Evolutionary conservation across 192 early-diverging fungal species (phyloP).

Genomic region (Coemansia sp.): DNA sequence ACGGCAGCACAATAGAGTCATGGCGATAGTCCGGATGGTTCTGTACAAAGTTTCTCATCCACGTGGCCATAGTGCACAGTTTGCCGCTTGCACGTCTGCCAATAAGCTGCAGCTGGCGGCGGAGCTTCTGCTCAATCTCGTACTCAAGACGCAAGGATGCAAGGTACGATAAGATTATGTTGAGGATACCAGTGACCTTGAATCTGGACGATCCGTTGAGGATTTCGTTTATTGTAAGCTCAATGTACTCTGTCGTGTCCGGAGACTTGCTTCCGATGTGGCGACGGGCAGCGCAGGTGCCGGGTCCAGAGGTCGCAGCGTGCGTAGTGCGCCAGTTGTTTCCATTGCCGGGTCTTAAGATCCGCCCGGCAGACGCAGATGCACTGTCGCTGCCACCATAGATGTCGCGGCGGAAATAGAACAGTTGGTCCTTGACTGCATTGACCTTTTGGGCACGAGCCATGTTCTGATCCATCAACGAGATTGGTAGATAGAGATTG

Average conservation of each 20-base stretch:
- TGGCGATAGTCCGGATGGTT: conserved; percentile 84
- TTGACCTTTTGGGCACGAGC: conserved; percentile 76
- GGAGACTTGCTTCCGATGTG: conserved; percentile 17
- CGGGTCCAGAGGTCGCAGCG: background rate
- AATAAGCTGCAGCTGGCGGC: conserved; percentile 79
- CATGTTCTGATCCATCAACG: conserved; percentile 96
- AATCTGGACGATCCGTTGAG: conserved; percentile 80
- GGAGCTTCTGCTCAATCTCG: conserved; percentile 69
- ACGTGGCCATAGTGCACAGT: conserved; percentile 85
- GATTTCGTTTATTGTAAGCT: conserved; percentile 89
- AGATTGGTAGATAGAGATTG: conserved; percentile 96
- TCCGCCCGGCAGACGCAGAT: conserved; percentile 35
- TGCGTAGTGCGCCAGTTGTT: conserved; percentile 14
- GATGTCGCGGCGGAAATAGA: conserved; percentile 88
- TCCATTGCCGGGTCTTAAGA: conserved; percentile 27
- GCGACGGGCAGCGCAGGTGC: background rate
- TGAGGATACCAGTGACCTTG: conserved; percentile 74
- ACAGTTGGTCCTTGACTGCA: conserved; percentile 77
- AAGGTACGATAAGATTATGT: conserved; percentile 79
- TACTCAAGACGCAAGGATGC: conserved; percentile 73
- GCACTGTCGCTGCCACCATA: conserved; percentile 58
- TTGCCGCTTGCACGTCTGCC: conserved; percentile 78
- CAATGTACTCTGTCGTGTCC: conserved; percentile 63
- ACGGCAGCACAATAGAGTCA: conserved; percentile 83
- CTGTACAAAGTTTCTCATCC: conserved; percentile 86